Evolutionary conservation across 129 eudicot species (phyloP).

Genomic region (Dittrichia graveolens): DNA sequence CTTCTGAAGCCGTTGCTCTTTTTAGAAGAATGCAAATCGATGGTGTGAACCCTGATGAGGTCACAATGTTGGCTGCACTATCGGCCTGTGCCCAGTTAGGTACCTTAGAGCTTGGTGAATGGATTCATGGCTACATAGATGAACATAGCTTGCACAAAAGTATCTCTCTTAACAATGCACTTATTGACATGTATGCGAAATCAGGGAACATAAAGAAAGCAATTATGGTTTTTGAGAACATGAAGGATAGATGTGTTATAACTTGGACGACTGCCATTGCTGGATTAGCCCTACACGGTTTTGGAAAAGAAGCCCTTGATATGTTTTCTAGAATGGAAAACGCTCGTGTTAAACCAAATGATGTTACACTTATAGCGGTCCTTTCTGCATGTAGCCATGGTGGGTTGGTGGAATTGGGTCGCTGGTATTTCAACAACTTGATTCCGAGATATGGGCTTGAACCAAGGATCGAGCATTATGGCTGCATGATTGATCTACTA

Average conservation of each 20-base stretch:
- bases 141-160: constrained; percentile 25
- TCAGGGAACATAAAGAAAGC: constrained; percentile 47
- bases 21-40: constrained; percentile 42
- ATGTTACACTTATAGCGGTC: constrained; percentile 49
- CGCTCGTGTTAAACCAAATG: constrained; percentile 37
- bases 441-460: constrained; percentile 39
- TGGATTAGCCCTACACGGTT: constrained; percentile 50
- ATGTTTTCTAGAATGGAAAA: constrained; percentile 49
- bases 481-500: constrained; percentile 52
- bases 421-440: constrained; percentile 44
- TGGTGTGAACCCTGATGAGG: constrained; percentile 47
- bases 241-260: constrained; percentile 46
- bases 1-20: constrained; percentile 40
- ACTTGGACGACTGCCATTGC: constrained; percentile 50
- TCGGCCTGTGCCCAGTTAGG: constrained; percentile 54
- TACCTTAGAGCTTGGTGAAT: constrained; percentile 47
- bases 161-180: constrained; percentile 41
- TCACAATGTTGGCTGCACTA: constrained; percentile 45
- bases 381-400: constrained; percentile 56
- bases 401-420: constrained; percentile 49
- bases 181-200: constrained; percentile 62
- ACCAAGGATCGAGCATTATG: constrained; percentile 51
- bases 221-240: constrained; percentile 34
- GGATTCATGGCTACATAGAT: constrained; percentile 39
- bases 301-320: constrained; percentile 47